These are phyloP conservation scores for Pulveroboletus sp. DNA, from an alignment of 768 basidiomycete genomes.

Conservation along the genomic window DNA sequence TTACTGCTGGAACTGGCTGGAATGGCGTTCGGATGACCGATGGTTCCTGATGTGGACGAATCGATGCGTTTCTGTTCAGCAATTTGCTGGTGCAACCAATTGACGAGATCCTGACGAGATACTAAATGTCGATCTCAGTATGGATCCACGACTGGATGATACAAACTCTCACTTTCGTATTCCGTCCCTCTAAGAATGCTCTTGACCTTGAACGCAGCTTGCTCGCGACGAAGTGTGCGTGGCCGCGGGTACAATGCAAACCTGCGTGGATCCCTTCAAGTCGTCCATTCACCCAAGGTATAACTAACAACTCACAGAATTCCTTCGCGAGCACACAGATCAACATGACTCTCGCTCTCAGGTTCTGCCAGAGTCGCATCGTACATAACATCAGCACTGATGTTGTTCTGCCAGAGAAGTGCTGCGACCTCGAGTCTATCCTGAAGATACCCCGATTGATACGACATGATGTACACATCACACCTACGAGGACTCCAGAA, in stretches of 20 bases:
- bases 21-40: slow-evolving; percentile 37
- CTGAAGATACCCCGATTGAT: slow-evolving; percentile 66
- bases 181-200: slow-evolving; percentile 77
- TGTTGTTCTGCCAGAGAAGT: slow-evolving; percentile 73
- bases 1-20: slow-evolving; percentile 31
- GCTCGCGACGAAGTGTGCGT: slow-evolving; percentile 51
- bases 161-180: slow-evolving; percentile 48
- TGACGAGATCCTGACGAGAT: slow-evolving; percentile 63
- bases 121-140: slow-evolving; percentile 36
- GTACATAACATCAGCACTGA: slow-evolving; percentile 87
- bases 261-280: slow-evolving; percentile 43
- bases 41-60: slow-evolving; percentile 55
- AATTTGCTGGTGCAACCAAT: slow-evolving; percentile 73
- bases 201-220: slow-evolving; percentile 75
- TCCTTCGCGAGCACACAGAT: slow-evolving; percentile 72
- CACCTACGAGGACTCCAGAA: slow-evolving; percentile 88
- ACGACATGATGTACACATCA: slow-evolving; percentile 82
- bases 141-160: neutral
- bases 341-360: slow-evolving; percentile 62
- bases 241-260: slow-evolving; percentile 53
- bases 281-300: slow-evolving; percentile 8
- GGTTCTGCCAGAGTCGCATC: slow-evolving; percentile 61
- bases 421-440: slow-evolving; percentile 76
- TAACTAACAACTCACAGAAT: slow-evolving; percentile 55
- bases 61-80: slow-evolving; percentile 77